These are phyloP conservation scores for Vinca major DNA, from an alignment of 305 asterid genomes.

Conservation along the genomic window DNA sequence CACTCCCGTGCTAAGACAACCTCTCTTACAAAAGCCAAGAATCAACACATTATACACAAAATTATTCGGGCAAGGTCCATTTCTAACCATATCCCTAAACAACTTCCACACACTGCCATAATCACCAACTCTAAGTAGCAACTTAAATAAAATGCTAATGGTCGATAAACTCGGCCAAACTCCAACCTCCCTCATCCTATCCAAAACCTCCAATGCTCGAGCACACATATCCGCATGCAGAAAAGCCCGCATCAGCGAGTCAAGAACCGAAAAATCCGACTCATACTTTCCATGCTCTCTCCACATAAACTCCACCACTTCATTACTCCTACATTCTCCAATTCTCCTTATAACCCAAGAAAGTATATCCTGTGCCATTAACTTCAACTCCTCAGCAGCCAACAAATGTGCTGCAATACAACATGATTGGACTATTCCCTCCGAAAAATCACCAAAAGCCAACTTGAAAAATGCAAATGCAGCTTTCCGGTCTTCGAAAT, in stretches of 20 bases:
- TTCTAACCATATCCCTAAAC: slow-evolving; percentile 51
- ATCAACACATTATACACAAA: slow-evolving; percentile 56
- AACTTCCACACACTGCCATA: slow-evolving; percentile 72
- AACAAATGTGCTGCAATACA: slow-evolving; percentile 52
- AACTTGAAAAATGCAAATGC: slow-evolving; percentile 73
- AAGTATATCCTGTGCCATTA: slow-evolving; percentile 68
- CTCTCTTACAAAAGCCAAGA: slow-evolving; percentile 74
- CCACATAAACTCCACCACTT: slow-evolving; percentile 49
- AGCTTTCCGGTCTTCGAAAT: slow-evolving; percentile 32
- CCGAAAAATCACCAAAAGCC: slow-evolving; percentile 43
- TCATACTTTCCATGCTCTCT: slow-evolving; percentile 29
- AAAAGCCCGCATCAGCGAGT: slow-evolving; percentile 76
- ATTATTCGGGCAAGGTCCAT: slow-evolving; percentile 56
- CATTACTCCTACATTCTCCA: slow-evolving; percentile 61
- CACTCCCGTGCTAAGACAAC: slow-evolving; percentile 47
- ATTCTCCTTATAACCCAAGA: slow-evolving; percentile 52
- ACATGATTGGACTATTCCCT: slow-evolving; percentile 37
- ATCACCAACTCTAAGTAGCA: slow-evolving; percentile 63
- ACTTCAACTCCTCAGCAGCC: slow-evolving; percentile 38
- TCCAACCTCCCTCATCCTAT: slow-evolving; percentile 59
- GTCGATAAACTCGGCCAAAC: slow-evolving; percentile 57
- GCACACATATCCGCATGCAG: slow-evolving; percentile 53
- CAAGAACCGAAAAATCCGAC: slow-evolving; percentile 52
- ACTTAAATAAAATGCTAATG: slow-evolving; percentile 40
- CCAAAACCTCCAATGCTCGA: slow-evolving; percentile 55